Percentiles rank a stretch among this genome's conserved stretches.
These are phyloP conservation scores for Verticillium isaacii DNA, from an alignment of 2,329 filamentous ascomycete genomes.

Conservation along the genomic window DNA sequence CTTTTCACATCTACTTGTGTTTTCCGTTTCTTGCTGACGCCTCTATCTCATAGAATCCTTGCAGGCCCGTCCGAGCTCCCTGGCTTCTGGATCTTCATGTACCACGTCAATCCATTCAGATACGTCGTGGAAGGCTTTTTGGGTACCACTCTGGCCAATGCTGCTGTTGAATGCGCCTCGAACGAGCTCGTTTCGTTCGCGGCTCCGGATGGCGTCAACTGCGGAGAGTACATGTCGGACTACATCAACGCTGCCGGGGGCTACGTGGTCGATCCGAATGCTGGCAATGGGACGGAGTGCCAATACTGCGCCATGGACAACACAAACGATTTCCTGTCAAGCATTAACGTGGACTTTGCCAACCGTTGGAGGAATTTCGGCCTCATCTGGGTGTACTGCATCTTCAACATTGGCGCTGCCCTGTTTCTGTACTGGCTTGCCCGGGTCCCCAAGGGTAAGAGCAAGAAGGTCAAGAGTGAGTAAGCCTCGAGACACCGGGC, in stretches of 20 bases:
- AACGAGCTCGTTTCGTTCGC: slow-evolving; percentile 63
- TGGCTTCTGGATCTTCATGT: slow-evolving; percentile 74
- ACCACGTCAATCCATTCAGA: slow-evolving; percentile 67
- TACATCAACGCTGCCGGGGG: slow-evolving; percentile 44
- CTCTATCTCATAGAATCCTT: slow-evolving; percentile 1
- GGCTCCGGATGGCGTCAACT: slow-evolving; percentile 49
- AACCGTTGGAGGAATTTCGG: slow-evolving; percentile 48
- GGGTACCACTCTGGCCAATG: slow-evolving; percentile 58
- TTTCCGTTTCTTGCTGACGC: not conserved
- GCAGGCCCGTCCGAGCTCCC: slow-evolving; percentile 31
- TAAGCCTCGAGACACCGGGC: not conserved
- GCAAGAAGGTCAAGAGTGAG: slow-evolving; percentile 2
- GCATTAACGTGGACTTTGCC: slow-evolving; percentile 36
- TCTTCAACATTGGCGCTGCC: slow-evolving; percentile 45
- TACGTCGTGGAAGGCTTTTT: slow-evolving; percentile 67
- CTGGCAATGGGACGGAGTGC: slow-evolving; percentile 31
- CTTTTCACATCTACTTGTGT: not conserved
- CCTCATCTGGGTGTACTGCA: slow-evolving; percentile 48
- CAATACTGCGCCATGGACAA: slow-evolving; percentile 6
- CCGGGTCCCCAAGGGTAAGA: slow-evolving; percentile 19
- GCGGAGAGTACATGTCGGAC: slow-evolving; percentile 46
- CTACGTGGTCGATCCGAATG: slow-evolving; percentile 23
- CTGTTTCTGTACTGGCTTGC: slow-evolving; percentile 41
- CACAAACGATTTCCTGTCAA: slow-evolving; percentile 7
- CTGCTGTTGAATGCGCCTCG: slow-evolving; percentile 51